Evolutionary conservation across 2,329 filamentous ascomycete genomes (phyloP), one percentile per base, ranked within the genome.

Genomic region (Epichloe typhina): DNA sequence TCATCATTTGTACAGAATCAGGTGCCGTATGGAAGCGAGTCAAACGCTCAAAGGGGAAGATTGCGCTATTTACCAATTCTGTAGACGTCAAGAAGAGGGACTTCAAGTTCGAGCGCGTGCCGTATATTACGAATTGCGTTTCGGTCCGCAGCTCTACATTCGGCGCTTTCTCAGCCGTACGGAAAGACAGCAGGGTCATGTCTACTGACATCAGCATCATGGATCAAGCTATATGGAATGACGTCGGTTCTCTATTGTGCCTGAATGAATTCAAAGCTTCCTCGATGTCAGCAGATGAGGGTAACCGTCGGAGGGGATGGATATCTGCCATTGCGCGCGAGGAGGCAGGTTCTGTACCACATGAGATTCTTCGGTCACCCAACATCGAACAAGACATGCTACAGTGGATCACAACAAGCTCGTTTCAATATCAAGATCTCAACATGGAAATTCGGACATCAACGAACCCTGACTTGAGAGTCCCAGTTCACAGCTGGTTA

Each of bases 11-110:
- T 56, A 98, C 93, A 0, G 79, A 89, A 53, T 91, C 89, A 41
- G 93, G 93, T 2, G 91, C 88, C 46, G 91, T 96, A 0, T 98
- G 91, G 91, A 83, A 83, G 57, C 84, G 91, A 52, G 82, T 93
- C 48, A 88, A 88, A 61, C 80, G 93, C 54, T 75, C 79, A 26
- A 95, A 91, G 56, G 82, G 85, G 47, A 94, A 95, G 60, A 82
- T 84, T 56, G 73, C 79, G 0, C 70, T 72, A 1, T 66, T 67
- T 19, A 49, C 69, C 12, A 71, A 69, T 3, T 66, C 66, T 2
- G 66, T 69, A 1, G 80, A 82, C 21, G 72, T 76, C 36, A 86
- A 81, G 59, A 77, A 80, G 12, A 95, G 94, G 58, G 89, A 95
- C 62, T 95, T 94, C 72, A 98, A 98, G 64, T 98, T 97, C 58